Percentiles rank a stretch among this genome's conserved stretches.
Conservation (phyloP, 2,329 filamentous ascomycete species). For the Tolypocladium nubicola region DNA sequence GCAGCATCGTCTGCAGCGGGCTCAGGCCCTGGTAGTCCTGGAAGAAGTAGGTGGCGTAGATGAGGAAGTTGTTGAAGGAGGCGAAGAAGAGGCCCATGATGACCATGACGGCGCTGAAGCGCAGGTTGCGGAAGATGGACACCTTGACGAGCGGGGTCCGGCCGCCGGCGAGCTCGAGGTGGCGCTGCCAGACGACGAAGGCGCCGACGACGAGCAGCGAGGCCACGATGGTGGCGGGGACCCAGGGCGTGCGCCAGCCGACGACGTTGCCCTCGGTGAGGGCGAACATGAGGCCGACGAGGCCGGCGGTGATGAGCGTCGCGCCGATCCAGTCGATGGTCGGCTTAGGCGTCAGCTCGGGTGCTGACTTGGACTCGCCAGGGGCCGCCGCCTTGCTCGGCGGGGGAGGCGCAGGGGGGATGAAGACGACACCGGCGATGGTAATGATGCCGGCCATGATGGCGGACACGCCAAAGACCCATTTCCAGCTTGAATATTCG, state of each 20-base stretch:
- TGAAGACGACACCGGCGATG: constrained; percentile 44
- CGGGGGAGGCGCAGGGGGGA: constrained; percentile 37
- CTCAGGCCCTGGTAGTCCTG: constrained; percentile 54
- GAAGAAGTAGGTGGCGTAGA: constrained; percentile 61
- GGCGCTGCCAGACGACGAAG: constrained; percentile 52
- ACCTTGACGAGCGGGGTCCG: constrained; percentile 52
- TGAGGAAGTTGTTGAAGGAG: constrained; percentile 56
- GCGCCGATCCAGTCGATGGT: constrained; percentile 59
- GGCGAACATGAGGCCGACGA: constrained; percentile 54
- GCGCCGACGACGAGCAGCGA: constrained; percentile 42
- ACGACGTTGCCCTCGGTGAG: constrained; percentile 60
- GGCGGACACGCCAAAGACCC: constrained; percentile 56
- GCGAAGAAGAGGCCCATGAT: constrained; percentile 59
- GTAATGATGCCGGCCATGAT: constrained; percentile 48
- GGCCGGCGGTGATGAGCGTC: constrained; percentile 47
- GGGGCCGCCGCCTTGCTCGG: constrained; percentile 15
- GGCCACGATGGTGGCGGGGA: constrained; percentile 47
- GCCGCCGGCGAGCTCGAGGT: constrained; percentile 17
- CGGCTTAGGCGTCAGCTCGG: neutral
- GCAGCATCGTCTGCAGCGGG: constrained; percentile 55
- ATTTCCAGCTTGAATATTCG: constrained; percentile 53
- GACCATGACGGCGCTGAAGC: constrained; percentile 52
- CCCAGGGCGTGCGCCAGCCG: constrained; percentile 55
- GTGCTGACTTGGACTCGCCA: constrained; percentile 16
- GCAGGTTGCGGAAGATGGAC: constrained; percentile 48